Base-by-base conservation (phyloP, 495 filamentous ascomycete genomes). In the Hypoxylon rickii region DNA sequence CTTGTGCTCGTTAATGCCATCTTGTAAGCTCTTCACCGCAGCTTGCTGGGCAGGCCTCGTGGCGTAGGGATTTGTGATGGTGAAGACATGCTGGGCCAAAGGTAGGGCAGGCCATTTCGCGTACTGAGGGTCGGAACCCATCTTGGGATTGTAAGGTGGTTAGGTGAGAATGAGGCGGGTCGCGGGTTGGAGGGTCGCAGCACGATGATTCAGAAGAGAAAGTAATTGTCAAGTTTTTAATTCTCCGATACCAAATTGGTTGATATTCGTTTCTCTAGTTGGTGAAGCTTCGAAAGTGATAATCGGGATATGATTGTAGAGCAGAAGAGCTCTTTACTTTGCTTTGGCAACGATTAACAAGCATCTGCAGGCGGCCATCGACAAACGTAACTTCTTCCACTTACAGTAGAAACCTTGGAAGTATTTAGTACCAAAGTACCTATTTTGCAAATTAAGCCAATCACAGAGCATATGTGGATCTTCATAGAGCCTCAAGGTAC, bases 61-160 rank as follows among this genome's bases (percentile, higher is more conserved):
- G 53, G 92, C 85, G 62, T 89, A 86, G 58, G 92, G 86, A 75
- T 96, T 96, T 64, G 90, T 92, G 76, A 97, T 81, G 70, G 89
- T 90, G 82, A 98, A 98, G 77, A 98, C 92, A 75, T 96, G 86
- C 80, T 97, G 95, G 61, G 94, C 86, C 69, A 98, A 84, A 64
- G 87, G 79, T 68, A 98, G 88, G 69, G 94, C 79, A 46, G 94
- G 94, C 75, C 92, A 97, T 73, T 92, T 92, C 65, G 90, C 87
- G 79, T 94, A 97, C 72, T 96, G 94, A 47, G 92, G 92, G 79
- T 98, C 94, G 67, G 90, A 90, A 65, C 92, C 94, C 94, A 98
- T 98, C 63, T 51, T 87, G 75, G 57, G 42, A 45, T 47, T 24
- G 57, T 34, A 34, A 13, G n/a, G n/a, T 34, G 5, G 12, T 39